Evolutionary conservation across 2,329 filamentous ascomycete genomes (phyloP).

Genomic region (Xylariaceae sp.): DNA sequence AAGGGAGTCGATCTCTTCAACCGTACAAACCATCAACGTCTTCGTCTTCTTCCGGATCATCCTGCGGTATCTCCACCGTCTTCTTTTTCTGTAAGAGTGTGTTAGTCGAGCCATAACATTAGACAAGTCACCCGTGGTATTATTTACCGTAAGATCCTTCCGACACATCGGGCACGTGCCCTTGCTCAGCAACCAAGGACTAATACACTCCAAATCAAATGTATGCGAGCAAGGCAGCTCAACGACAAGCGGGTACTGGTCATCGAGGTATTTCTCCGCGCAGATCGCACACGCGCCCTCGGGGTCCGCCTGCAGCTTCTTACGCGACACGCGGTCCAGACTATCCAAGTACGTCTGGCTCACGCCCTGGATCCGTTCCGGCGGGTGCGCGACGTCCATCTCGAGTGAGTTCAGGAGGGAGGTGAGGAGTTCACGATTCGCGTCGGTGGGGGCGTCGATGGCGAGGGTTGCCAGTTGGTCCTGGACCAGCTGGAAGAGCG

Average conservation of each 20-base stretch:
- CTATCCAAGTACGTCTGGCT: conserved; percentile 54
- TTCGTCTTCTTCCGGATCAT: conserved; percentile 48
- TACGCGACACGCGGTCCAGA: conserved; percentile 53
- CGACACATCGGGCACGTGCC: conserved; percentile 61
- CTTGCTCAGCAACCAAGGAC: conserved; percentile 59
- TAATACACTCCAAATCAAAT: conserved; percentile 64
- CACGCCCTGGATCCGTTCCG: conserved; percentile 49
- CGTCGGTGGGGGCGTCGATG: conserved; percentile 42
- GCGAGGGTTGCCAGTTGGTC: conserved; percentile 52
- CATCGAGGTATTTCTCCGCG: conserved; percentile 56
- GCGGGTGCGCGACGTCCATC: conserved; percentile 47
- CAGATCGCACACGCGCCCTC: conserved; percentile 60
- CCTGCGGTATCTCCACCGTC: conserved; percentile 36
- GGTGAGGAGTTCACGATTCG: conserved; percentile 47
- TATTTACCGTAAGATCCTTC: conserved; percentile 44
- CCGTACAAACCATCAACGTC: conserved; percentile 48
- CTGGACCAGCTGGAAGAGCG: conserved; percentile 53
- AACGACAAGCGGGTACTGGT: conserved; percentile 58
- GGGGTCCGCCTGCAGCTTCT: conserved; percentile 36
- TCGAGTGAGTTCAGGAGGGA: conserved; percentile 45
- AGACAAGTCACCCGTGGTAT: not conserved
- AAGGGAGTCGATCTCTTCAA: conserved; percentile 15
- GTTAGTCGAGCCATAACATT: not conserved
- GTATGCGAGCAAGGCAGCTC: conserved; percentile 57
- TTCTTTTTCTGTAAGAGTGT: conserved; percentile 47